Evolutionary conservation across 345 rosid species (phyloP).

Genomic region (Pistacia vera): DNA sequence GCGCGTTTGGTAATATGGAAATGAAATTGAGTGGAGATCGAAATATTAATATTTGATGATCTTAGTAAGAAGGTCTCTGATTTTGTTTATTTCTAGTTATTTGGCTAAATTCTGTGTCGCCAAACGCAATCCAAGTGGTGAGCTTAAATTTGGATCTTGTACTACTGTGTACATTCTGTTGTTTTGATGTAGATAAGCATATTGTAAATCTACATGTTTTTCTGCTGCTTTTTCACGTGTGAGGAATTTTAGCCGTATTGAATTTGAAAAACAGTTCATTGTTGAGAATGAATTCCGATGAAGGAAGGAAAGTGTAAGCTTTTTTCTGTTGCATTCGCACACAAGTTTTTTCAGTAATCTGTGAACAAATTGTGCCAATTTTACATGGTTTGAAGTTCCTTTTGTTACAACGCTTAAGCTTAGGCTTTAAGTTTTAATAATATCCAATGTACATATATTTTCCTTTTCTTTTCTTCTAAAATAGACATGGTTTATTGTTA

Average conservation of each 20-base stretch:
- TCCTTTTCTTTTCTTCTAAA: not conserved
- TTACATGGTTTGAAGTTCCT: not conserved
- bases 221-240: not conserved
- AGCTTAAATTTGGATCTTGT: not conserved
- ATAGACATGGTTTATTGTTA: not conserved
- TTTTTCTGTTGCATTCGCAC: too few species aligned
- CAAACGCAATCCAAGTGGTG: not conserved
- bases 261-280: not conserved
- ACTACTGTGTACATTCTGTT: too few species aligned
- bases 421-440: too few species aligned
- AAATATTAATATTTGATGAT: not conserved
- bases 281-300: not conserved
- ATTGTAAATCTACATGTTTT: too few species aligned
- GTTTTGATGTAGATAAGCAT: not conserved
- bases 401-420: not conserved
- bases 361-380: too few species aligned
- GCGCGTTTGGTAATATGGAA: not conserved
- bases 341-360: too few species aligned
- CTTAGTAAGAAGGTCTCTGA: not conserved
- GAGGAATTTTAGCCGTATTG: not conserved
- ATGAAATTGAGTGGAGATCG: not conserved
- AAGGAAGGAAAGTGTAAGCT: too few species aligned
- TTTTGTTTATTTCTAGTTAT: too few species aligned
- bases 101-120: not conserved
- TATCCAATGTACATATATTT: not conserved